Percentiles rank a stretch among this genome's conserved stretches.
phyloP scores from a whole-genome alignment of 2,329 filamentous ascomycete genomes.

The Fusarium compactum region DNA sequence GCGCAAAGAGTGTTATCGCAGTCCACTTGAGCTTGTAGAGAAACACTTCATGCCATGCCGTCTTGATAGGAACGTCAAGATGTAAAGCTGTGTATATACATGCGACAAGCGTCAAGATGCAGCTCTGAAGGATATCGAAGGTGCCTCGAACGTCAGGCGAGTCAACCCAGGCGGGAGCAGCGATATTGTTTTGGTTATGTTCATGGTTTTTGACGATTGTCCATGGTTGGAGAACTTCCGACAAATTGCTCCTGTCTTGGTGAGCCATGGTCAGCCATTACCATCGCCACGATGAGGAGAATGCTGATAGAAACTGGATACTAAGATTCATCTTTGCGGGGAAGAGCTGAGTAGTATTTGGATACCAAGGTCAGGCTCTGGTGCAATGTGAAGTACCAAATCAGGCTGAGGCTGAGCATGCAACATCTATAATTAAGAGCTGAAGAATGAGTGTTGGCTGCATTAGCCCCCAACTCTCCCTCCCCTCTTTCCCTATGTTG shows the following conservation, averaged over 20 bases:
- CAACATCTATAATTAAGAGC: not conserved
- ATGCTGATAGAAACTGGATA: not conserved
- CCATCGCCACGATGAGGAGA: too few relatives aligned
- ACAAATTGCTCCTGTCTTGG: not conserved
- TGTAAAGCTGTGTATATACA: constrained; percentile 55
- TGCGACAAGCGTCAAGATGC: constrained; percentile 50
- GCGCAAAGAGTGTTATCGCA: constrained; percentile 47
- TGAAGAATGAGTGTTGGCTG: not conserved
- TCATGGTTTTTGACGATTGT: not conserved
- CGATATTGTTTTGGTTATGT: not conserved
- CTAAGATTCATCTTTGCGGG: not conserved
- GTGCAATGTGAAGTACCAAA: not conserved
- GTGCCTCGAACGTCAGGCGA: constrained; percentile 5
- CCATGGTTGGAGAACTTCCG: not conserved
- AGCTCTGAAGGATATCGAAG: constrained; percentile 50
- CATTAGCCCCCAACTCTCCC: not conserved
- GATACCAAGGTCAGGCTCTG: not conserved
- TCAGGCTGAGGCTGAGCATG: constrained; percentile 8
- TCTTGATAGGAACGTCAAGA: constrained; percentile 51
- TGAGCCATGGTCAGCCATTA: not conserved
- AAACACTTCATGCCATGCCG: constrained; percentile 8
- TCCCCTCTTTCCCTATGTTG: not conserved
- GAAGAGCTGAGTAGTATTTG: not conserved
- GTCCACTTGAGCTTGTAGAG: constrained; percentile 48
- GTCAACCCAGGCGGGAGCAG: constrained; percentile 1